Evolutionary conservation across 495 filamentous ascomycete species (phyloP).

Genomic region (Hypoxylon intermedium): DNA sequence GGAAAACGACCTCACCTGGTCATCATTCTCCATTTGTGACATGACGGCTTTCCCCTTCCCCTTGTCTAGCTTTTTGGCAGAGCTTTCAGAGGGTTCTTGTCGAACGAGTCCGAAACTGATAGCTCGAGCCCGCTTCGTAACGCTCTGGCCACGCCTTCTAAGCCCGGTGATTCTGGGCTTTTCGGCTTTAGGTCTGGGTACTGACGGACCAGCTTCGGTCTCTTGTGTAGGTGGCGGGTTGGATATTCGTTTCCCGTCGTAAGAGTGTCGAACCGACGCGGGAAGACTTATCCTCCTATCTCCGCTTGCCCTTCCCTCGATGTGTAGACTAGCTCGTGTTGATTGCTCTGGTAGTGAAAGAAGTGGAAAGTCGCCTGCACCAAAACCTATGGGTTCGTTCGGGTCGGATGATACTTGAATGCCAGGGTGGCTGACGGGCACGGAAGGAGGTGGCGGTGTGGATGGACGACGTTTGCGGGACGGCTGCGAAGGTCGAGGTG

Average conservation of each 20-base stretch:
- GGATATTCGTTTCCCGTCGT: constrained; percentile 57
- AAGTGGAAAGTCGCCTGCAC: constrained; percentile 71
- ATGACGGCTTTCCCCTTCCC: constrained; percentile 57
- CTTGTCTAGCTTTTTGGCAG: constrained; percentile 46
- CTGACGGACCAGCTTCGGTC: constrained; percentile 43
- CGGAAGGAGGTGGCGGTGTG: constrained; percentile 54
- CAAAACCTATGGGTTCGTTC: constrained; percentile 43
- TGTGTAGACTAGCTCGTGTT: constrained; percentile 65
- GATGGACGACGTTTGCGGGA: constrained; percentile 49
- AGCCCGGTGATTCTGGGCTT: constrained; percentile 25
- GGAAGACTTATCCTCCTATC: constrained; percentile 74
- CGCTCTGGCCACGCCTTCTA: constrained; percentile 43
- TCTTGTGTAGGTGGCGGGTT: constrained; percentile 45
- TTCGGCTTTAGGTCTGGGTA: constrained; percentile 42
- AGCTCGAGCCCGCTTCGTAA: constrained; percentile 39
- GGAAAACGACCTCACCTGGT: constrained; percentile 45
- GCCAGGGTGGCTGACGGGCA: constrained; percentile 55
- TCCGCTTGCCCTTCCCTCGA: constrained; percentile 70
- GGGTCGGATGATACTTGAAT: constrained; percentile 44
- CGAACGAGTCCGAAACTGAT: constrained; percentile 47
- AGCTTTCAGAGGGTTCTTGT: constrained; percentile 23
- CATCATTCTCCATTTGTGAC: constrained; percentile 41
- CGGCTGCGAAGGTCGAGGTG: constrained; percentile 20
- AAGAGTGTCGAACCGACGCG: constrained; percentile 56
- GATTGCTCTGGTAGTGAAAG: constrained; percentile 73